Evolutionary conservation across 345 rosid species (phyloP).

Genomic region (Atalantia buxifolia): DNA sequence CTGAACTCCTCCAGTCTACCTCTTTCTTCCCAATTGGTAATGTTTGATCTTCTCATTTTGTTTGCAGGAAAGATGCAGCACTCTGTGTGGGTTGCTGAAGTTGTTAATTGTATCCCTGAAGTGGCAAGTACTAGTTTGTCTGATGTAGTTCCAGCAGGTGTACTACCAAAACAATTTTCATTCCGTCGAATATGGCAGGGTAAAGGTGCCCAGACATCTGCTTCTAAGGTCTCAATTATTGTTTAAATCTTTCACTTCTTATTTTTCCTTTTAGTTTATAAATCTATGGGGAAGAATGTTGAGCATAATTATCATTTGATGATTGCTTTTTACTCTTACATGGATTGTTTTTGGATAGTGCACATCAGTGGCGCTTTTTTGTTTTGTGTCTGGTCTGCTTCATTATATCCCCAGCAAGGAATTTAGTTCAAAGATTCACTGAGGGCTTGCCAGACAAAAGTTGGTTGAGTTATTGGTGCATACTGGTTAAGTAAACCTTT

Average conservation of each 20-base stretch:
- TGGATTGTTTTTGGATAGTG: background rate
- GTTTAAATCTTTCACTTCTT: conserved; percentile 13
- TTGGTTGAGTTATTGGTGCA: background rate
- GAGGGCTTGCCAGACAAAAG: background rate
- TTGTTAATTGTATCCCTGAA: conserved; percentile 51
- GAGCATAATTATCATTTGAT: background rate
- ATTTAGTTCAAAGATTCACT: background rate
- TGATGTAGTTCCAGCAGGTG: conserved; percentile 44
- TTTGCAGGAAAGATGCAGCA: conserved; percentile 90
- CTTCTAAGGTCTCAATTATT: conserved; percentile 57
- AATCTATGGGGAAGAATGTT: background rate
- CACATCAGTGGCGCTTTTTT: background rate
- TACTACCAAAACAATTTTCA: conserved; percentile 54
- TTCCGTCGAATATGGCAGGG: conserved; percentile 95
- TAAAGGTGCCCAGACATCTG: conserved; percentile 80
- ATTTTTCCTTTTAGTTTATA: conserved; percentile 2
- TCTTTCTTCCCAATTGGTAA: conserved; percentile 4
- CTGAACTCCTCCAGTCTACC: background rate
- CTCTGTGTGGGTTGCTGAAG: conserved; percentile 85
- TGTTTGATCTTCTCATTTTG: conserved; percentile 13
- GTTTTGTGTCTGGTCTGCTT: background rate
- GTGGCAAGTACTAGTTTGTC: conserved; percentile 34
- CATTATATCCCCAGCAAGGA: background rate
- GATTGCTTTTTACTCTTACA: background rate
- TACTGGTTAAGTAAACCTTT: background rate